A percentile compares a stretch with the other conserved stretches of the same genome.
phyloP scores from a whole-genome alignment of 441 rosid genomes.

The Manihot esculenta region DNA sequence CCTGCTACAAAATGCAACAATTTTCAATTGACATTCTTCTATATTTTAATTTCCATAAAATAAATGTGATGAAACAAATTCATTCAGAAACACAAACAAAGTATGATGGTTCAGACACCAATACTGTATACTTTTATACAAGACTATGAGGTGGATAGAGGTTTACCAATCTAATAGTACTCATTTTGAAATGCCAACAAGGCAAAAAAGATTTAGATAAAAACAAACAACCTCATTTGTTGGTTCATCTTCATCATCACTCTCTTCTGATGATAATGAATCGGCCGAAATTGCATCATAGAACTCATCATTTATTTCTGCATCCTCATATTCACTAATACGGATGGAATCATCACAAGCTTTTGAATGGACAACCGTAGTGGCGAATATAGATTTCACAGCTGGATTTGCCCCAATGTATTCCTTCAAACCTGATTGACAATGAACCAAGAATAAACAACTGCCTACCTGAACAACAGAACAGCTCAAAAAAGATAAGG shows the following conservation, averaged over 20 bases:
- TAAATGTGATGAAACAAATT: not conserved
- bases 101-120: not conserved
- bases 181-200: not conserved
- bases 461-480: too few relatives aligned
- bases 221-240: conserved; percentile 40
- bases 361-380: conserved; percentile 56
- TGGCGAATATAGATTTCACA: conserved; percentile 53
- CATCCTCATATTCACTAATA: conserved; percentile 56
- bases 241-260: conserved; percentile 51
- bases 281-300: conserved; percentile 83
- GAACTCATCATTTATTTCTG: conserved; percentile 74
- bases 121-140: not conserved
- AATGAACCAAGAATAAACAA: conserved; percentile 26
- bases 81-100: not conserved
- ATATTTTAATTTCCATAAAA: conserved; percentile 7
- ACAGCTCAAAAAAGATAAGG: too few relatives aligned
- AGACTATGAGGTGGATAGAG: not conserved
- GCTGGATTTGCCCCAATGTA: conserved; percentile 94
- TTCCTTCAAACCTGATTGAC: conserved; percentile 78
- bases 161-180: not conserved
- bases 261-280: conserved; percentile 67
- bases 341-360: conserved; percentile 43
- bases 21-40: conserved; percentile 24
- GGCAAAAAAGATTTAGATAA: conserved; percentile 9
- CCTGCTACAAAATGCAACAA: conserved; percentile 43